Percentiles rank a stretch among this genome's conserved stretches.
Evolutionary conservation across 257 asterid genomes (phyloP).

Genomic region (Schizonepeta tenuifolia): DNA sequence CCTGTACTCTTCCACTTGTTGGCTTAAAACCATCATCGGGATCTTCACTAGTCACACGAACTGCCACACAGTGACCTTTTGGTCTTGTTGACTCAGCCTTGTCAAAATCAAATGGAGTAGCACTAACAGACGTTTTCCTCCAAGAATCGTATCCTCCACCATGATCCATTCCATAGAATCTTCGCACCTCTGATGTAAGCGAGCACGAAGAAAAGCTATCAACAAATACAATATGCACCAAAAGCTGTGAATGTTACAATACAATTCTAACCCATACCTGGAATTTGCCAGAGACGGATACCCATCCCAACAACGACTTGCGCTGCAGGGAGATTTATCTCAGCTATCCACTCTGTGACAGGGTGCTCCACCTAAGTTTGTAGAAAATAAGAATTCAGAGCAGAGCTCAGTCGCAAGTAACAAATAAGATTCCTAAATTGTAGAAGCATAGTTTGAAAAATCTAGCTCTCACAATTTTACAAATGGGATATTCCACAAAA

Average conservation of each 20-base stretch:
- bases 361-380: slow-evolving; percentile 95
- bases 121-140: slow-evolving; percentile 80
- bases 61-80: slow-evolving; percentile 98
- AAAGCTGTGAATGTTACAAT: slow-evolving; percentile 8
- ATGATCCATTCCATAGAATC: slow-evolving; percentile 90
- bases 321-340: slow-evolving; percentile 96
- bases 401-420: slow-evolving; percentile 25
- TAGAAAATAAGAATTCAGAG: slow-evolving; percentile 24
- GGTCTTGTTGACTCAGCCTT: slow-evolving; percentile 84
- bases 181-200: slow-evolving; percentile 67
- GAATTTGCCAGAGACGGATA: slow-evolving; percentile 97
- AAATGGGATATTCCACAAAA: slow-evolving; percentile 14
- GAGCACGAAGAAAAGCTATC: slow-evolving; percentile 23
- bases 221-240: slow-evolving; percentile 26
- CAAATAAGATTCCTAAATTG: slow-evolving; percentile 3
- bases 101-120: slow-evolving; percentile 93
- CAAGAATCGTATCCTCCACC: slow-evolving; percentile 99
- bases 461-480: slow-evolving; percentile 4
- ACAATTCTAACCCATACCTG: slow-evolving; percentile 62
- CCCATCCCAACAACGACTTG: slow-evolving; percentile 99
- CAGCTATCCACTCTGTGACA: slow-evolving; percentile 99
- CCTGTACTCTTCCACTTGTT: slow-evolving; percentile 99
- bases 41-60: slow-evolving; percentile 99
- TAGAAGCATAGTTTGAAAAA: slow-evolving; percentile 18
- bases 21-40: slow-evolving; percentile 99